Conservation (phyloP, 2,329 filamentous ascomycete genomes). For the Basipetospora chlamydospora region DNA sequence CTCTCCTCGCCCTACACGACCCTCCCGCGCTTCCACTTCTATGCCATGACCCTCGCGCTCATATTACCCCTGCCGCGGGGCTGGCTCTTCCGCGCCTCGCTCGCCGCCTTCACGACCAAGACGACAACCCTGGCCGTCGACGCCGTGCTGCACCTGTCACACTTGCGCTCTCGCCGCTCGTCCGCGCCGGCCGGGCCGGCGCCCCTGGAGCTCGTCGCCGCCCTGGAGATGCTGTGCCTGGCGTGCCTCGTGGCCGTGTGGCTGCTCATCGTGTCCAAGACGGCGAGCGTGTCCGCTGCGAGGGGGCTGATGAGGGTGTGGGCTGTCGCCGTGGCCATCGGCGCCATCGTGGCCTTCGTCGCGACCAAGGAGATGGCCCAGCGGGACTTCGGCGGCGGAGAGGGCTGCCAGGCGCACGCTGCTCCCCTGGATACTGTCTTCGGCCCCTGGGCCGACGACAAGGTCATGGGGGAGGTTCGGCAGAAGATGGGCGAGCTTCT, state of each 20-base stretch:
- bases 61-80: constrained; percentile 7
- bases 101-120: constrained; percentile 8
- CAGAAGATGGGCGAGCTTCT: neutral
- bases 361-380: neutral
- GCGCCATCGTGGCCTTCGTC: constrained; percentile 5
- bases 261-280: constrained; percentile 7
- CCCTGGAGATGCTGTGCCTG: constrained; percentile 8
- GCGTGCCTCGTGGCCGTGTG: constrained; percentile 8
- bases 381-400: neutral
- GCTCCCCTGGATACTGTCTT: neutral
- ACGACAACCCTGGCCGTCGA: constrained; percentile 7
- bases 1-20: constrained; percentile 7
- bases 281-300: constrained; percentile 7
- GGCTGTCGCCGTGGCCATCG: constrained; percentile 7
- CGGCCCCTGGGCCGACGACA: neutral
- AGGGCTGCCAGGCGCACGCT: neutral
- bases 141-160: constrained; percentile 7
- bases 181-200: neutral
- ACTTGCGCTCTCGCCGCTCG: neutral
- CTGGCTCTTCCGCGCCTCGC: constrained; percentile 10
- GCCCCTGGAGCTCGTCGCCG: constrained; percentile 9
- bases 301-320: constrained; percentile 8
- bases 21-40: constrained; percentile 8
- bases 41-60: constrained; percentile 6
- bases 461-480: neutral